Evolutionary conservation across 495 filamentous ascomycete genomes (phyloP), one percentile per base, ranked within the genome.

Genomic region (Aspergillus haitiensis): DNA sequence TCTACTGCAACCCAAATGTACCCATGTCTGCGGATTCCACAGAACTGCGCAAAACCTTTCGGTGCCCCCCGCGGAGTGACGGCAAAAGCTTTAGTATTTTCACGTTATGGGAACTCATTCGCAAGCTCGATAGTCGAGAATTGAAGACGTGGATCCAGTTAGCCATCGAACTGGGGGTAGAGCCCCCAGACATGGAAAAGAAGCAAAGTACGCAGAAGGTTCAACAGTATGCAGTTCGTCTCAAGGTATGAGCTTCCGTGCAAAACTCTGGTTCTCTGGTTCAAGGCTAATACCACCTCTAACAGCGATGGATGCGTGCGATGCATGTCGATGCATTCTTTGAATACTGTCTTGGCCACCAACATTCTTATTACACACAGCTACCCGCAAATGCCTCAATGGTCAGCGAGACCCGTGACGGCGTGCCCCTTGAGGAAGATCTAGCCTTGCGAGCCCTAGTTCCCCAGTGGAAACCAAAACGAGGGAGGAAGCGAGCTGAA

Each of bases 291-390:
- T 56, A 16, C 12, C 15, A 44, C 12, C 10, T 47, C 5, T 21
- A 9, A 56, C 60, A 97, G 89, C 84, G 94, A 58, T 98, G 94
- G 94, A 94, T 98, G 90, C 91, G 90, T 67, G 93, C 94, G 1
- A 96, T 96, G 90, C 94, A 97, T 69, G 84, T 98, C 18, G 92
- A 97, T 79, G 90, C 93, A 15, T 98, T 97, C 70, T 97, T 97
- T 70, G 92, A 96, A 66, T 97, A 90, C 69, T 83, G 94, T 10
- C 80, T 93, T 36, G 85, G 86, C 36, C 92, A 93, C 55, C 80
- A 82, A 13, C 92, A 96, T 72, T 63, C 81, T 0, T 98, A 98
- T 71, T 96, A 88, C 76, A 89, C 85, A 16, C 86, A 96, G 55
- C 83, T 96, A 9, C 94, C 94, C 6, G 75, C 78, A 21, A 68